Base-by-base conservation (phyloP, 192 early-diverging fungal genomes). In the Thamnidium elegans region DNA sequence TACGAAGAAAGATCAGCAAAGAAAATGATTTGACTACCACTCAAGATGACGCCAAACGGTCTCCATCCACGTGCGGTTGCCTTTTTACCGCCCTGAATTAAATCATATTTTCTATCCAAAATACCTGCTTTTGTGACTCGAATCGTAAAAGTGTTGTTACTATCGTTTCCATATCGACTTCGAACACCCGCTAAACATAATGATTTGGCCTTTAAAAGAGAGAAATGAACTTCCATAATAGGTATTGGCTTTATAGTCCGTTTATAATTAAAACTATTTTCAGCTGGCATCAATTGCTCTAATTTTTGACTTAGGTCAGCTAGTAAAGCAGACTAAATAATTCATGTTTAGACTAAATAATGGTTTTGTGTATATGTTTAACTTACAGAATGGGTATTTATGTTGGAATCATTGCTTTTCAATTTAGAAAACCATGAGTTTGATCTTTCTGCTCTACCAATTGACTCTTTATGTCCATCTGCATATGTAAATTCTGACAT, bases 1-100 rank as follows among this genome's bases (percentile, higher is more conserved):
- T 84, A 85, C 58, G 77, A 77, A 7, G 74, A 50, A 2, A 74
- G 61, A 54, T 88, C 86, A 11, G 79, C 79, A 75, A 92, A 89
- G 46, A 92, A 85, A 50, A 90, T 82, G 48, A 92, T 75, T 30
- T 89, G 86, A 48, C 87, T 90, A 26, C 90, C 90, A 68, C 87
- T 87, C 32, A 92, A 72, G 17, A 90, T 86, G 53, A 92, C 81
- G 67, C 89, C 88, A n/a, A 86, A 79, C 15, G 84, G 79, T 76
- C 86, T 83, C 90, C 90, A 92, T 26, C 84, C 78, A 19, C 90
- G 81, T 61, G 85, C 79, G 20, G 73, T 76, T 4, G 82, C 81
- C 34, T 81, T 85, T 63, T 87, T 88, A 15, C 83, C 85, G 45
- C 86, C 86, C 19, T 89, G 76, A 42, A 81, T 70, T 21, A 84